phyloP scores from a whole-genome alignment of 257 asterid species.

The Ballota nigra region DNA sequence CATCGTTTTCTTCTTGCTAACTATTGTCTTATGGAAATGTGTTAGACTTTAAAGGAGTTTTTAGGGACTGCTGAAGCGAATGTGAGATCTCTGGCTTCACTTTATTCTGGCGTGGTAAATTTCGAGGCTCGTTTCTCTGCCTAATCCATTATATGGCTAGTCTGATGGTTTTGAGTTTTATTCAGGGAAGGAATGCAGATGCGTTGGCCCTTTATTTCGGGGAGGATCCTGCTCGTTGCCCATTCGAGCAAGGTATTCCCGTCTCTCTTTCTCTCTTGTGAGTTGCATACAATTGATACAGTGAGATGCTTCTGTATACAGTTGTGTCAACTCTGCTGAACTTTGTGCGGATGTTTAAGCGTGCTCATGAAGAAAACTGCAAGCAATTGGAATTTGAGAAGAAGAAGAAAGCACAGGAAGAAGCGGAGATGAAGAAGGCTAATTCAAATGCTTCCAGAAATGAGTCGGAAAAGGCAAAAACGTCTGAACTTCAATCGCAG shows the following conservation, averaged over 20 bases:
- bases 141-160: background rate
- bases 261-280: background rate
- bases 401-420: constrained; percentile 69
- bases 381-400: constrained; percentile 68
- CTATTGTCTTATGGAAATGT: constrained; percentile 13
- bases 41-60: constrained; percentile 64
- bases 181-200: constrained; percentile 64
- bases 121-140: background rate
- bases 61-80: constrained; percentile 61
- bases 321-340: constrained; percentile 70
- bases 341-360: constrained; percentile 67
- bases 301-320: constrained; percentile 31
- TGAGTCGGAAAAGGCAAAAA: constrained; percentile 23
- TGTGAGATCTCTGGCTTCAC: constrained; percentile 69
- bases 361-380: constrained; percentile 68
- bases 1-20: constrained; percentile 6
- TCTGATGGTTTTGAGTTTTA: constrained; percentile 20
- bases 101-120: constrained; percentile 76
- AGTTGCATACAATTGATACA: background rate
- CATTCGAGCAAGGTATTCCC: constrained; percentile 66
- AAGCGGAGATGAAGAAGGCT: constrained; percentile 43
- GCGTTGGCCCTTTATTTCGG: constrained; percentile 62
- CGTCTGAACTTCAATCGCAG: constrained; percentile 24
- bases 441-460: constrained; percentile 26
- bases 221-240: constrained; percentile 73